Percentiles rank a stretch among this genome's conserved stretches.
Conservation (phyloP, 768 basidiomycete genomes). For the Boletus subcaerulescens region DNA sequence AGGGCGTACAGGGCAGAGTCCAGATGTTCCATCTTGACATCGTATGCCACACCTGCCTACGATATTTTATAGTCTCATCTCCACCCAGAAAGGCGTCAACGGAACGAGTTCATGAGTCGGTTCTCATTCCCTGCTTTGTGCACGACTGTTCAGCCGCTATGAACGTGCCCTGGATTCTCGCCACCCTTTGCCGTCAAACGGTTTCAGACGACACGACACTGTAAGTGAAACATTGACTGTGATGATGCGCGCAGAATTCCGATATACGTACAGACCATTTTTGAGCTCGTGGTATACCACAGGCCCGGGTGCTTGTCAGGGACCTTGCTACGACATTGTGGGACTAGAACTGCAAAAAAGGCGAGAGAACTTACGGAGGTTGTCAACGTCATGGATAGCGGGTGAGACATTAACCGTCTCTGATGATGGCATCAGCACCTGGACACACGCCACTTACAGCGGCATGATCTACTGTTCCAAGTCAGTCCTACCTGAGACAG, state of each 20-base stretch:
- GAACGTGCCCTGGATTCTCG: not conserved
- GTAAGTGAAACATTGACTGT: constrained; percentile 1
- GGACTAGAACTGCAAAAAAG: too few species aligned
- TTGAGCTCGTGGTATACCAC: too few species aligned
- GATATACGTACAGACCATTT: not conserved
- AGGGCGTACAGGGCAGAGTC: not conserved
- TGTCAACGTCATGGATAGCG: too few species aligned
- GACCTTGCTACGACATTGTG: too few species aligned
- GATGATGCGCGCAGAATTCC: not conserved
- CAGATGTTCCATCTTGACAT: constrained; percentile 5
- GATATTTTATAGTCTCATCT: constrained; percentile 6
- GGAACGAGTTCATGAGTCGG: too few species aligned
- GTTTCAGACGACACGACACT: constrained; percentile 1
- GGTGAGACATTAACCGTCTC: too few species aligned
- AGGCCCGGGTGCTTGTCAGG: not conserved
- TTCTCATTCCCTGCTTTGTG: too few species aligned
- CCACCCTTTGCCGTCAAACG: not conserved
- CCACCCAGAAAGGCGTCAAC: not conserved
- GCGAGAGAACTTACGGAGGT: too few species aligned
- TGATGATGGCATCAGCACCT: too few species aligned
- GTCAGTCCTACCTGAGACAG: too few species aligned
- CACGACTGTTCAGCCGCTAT: not conserved
- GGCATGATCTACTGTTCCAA: too few species aligned
- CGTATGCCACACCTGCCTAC: not conserved
- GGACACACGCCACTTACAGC: too few species aligned